Evolutionary conservation across 1,284 basidiomycete genomes (phyloP).

Genomic region (Malassezia brasiliensis): DNA sequence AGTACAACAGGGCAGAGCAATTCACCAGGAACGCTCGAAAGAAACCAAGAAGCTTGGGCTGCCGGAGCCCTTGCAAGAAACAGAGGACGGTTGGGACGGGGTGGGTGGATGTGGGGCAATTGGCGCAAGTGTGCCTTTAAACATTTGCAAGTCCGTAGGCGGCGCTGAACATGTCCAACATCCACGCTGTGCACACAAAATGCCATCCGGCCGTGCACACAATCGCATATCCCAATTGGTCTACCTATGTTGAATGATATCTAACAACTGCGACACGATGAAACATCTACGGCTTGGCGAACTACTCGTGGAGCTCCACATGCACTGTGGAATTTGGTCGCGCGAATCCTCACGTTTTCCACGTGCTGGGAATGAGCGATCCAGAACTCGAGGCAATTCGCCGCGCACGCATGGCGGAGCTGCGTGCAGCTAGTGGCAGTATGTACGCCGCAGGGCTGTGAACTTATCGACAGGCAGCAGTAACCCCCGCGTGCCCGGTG

Average conservation of each 20-base stretch:
- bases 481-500: no score
- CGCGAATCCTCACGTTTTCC: background rate
- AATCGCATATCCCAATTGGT: background rate
- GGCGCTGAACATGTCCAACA: background rate
- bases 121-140: background rate
- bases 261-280: background rate
- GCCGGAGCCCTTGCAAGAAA: constrained; percentile 10
- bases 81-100: background rate
- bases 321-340: background rate
- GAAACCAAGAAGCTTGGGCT: constrained; percentile 9
- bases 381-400: constrained; percentile 47
- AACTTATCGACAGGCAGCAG: background rate
- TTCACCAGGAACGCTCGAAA: constrained; percentile 18
- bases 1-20: constrained; percentile 4
- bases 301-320: constrained; percentile 6
- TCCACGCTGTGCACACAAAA: background rate
- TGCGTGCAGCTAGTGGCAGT: constrained; percentile 19
- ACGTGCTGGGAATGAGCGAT: constrained; percentile 38
- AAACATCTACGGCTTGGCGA: background rate
- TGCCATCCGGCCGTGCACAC: background rate
- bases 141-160: background rate
- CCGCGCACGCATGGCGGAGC: constrained; percentile 41
- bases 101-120: background rate
- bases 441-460: background rate
- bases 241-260: background rate